Conservation (phyloP, 192 early-diverging fungal species). For the Podila verticillata region DNA sequence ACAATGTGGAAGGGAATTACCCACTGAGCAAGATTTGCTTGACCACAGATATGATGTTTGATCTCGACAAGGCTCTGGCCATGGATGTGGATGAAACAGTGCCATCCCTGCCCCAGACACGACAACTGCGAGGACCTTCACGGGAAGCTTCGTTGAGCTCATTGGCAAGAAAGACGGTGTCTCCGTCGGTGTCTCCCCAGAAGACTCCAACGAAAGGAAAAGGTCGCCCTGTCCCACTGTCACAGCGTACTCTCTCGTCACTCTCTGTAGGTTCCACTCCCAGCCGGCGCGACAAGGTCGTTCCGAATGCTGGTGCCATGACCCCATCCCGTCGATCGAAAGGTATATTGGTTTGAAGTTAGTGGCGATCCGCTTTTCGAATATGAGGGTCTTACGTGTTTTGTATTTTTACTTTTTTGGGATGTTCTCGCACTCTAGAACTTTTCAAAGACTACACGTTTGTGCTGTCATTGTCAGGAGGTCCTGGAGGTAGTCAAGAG, state of each 20-base stretch:
- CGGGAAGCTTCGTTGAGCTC: not conserved
- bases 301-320: not conserved
- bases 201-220: slow-evolving; percentile 24
- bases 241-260: not conserved
- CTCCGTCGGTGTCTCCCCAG: slow-evolving; percentile 5
- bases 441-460: slow-evolving; percentile 28
- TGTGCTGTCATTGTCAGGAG: slow-evolving; percentile 16
- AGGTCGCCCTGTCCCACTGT: not conserved
- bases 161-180: not conserved
- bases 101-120: not conserved
- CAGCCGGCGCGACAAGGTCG: slow-evolving; percentile 14
- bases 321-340: slow-evolving; percentile 20
- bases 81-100: slow-evolving; percentile 11
- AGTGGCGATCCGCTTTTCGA: not conserved
- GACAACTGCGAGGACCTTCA: not conserved
- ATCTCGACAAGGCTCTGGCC: slow-evolving; percentile 14
- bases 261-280: slow-evolving; percentile 8
- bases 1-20: slow-evolving; percentile 18
- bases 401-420: not conserved
- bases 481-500: not conserved
- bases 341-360: not conserved
- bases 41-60: slow-evolving; percentile 18
- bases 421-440: not conserved
- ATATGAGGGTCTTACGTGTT: not conserved
- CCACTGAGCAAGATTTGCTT: slow-evolving; percentile 9